Evolutionary conservation across 1,139 yeast genomes (phyloP).

Genomic region (Yamadazyma dendronema): DNA sequence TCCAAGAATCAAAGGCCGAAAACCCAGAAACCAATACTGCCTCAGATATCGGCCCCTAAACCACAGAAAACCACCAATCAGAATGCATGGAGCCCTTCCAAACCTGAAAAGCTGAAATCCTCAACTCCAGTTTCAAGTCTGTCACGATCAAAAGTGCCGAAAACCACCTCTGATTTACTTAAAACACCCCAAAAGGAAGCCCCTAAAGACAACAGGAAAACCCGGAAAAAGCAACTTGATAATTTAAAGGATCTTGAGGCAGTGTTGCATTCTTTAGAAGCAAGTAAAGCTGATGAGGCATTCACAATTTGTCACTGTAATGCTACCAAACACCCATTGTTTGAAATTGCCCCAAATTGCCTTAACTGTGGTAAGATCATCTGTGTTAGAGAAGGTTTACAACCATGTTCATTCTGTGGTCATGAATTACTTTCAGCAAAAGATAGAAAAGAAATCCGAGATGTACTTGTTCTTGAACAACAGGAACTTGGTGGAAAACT

Average conservation of each 20-base stretch:
- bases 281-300: conserved; percentile 17
- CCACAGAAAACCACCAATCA: conserved; percentile 3
- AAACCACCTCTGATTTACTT: conserved; percentile 21
- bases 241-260: conserved; percentile 60
- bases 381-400: conserved; percentile 85
- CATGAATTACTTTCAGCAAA: conserved; percentile 56
- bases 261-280: conserved; percentile 36
- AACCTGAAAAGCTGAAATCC: neutral
- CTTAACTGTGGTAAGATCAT: conserved; percentile 91
- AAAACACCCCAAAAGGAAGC: conserved; percentile 20
- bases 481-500: conserved; percentile 9
- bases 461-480: conserved; percentile 51
- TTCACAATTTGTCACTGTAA: conserved; percentile 67
- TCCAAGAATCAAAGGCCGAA: conserved; percentile 8
- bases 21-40: neutral
- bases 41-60: conserved; percentile 1
- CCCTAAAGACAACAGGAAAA: conserved; percentile 26
- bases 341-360: conserved; percentile 91
- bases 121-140: neutral
- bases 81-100: conserved; percentile 6
- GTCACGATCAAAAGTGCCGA: neutral
- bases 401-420: conserved; percentile 86
- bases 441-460: conserved; percentile 60
- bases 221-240: conserved; percentile 40
- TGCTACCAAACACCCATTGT: conserved; percentile 83